Conservation (phyloP, 306 rosid species). For the Lathyrus aphaca region DNA sequence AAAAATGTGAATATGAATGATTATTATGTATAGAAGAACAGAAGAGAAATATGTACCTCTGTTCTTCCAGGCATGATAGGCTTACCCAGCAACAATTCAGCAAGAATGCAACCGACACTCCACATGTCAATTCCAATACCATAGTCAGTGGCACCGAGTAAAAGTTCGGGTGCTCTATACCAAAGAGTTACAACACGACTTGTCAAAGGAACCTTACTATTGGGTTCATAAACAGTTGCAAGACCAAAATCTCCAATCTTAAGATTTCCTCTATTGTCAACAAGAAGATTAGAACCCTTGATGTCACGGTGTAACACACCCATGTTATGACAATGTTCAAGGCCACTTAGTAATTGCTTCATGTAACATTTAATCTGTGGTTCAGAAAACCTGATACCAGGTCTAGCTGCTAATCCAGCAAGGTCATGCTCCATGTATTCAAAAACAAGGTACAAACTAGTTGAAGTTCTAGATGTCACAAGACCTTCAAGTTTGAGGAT, state of each 20-base stretch:
- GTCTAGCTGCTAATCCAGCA: slow-evolving; percentile 66
- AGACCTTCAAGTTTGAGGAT: slow-evolving; percentile 88
- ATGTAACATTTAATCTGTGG: slow-evolving; percentile 87
- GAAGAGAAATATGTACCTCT: slow-evolving; percentile 56
- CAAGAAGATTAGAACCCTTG: slow-evolving; percentile 88
- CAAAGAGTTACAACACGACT: slow-evolving; percentile 93
- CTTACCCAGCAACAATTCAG: slow-evolving; percentile 77
- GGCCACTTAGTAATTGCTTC: slow-evolving; percentile 78
- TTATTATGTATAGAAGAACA: too few relatives aligned
- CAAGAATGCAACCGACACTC: slow-evolving; percentile 93
- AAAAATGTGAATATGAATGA: neutral
- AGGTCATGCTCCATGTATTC: slow-evolving; percentile 99
- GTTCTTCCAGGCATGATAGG: slow-evolving; percentile 99
- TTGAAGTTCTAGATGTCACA: slow-evolving; percentile 78
- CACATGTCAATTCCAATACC: slow-evolving; percentile 82
- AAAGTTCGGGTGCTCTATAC: slow-evolving; percentile 96
- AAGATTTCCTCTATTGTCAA: slow-evolving; percentile 74
- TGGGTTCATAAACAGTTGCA: slow-evolving; percentile 67
- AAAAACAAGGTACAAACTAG: slow-evolving; percentile 87
- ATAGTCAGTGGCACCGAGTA: slow-evolving; percentile 83
- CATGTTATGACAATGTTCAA: slow-evolving; percentile 82
- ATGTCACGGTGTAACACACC: slow-evolving; percentile 92
- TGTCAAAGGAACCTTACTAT: slow-evolving; percentile 69
- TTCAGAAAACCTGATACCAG: slow-evolving; percentile 69
- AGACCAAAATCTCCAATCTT: slow-evolving; percentile 96